Evolutionary conservation across 2,329 filamentous ascomycete genomes (phyloP).

Genomic region (Trichoderma sp.): DNA sequence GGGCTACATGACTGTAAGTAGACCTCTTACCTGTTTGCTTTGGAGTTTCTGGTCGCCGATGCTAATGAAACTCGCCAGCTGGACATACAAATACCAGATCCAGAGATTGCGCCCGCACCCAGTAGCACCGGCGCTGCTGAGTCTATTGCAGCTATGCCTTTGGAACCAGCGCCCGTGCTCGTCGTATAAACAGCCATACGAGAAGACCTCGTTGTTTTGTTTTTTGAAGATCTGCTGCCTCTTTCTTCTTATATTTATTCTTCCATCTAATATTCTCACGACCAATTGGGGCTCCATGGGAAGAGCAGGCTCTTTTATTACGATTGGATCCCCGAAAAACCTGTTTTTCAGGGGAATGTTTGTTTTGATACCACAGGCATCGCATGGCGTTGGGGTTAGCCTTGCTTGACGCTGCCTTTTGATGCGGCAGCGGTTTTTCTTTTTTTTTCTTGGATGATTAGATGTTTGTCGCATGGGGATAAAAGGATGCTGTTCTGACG

Average conservation of each 20-base stretch:
- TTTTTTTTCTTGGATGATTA: constrained; percentile 14
- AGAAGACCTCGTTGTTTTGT: background rate
- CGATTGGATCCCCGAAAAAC: constrained; percentile 7
- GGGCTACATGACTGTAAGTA: constrained; percentile 76
- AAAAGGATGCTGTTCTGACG: background rate
- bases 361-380: constrained; percentile 20
- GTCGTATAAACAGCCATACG: constrained; percentile 23
- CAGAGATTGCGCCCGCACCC: constrained; percentile 59
- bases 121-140: constrained; percentile 42
- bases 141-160: constrained; percentile 33
- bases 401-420: constrained; percentile 10
- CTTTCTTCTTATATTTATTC: background rate
- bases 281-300: background rate
- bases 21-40: background rate
- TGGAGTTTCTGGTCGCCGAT: background rate
- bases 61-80: constrained; percentile 48
- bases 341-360: constrained; percentile 2
- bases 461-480: background rate
- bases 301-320: constrained; percentile 16
- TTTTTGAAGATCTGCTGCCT: background rate
- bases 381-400: constrained; percentile 18
- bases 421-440: background rate
- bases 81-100: constrained; percentile 78
- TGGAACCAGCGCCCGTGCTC: constrained; percentile 32
- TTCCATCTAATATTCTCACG: constrained; percentile 17